Conservation (phyloP, 768 basidiomycete genomes). For the Russula foetens region DNA sequence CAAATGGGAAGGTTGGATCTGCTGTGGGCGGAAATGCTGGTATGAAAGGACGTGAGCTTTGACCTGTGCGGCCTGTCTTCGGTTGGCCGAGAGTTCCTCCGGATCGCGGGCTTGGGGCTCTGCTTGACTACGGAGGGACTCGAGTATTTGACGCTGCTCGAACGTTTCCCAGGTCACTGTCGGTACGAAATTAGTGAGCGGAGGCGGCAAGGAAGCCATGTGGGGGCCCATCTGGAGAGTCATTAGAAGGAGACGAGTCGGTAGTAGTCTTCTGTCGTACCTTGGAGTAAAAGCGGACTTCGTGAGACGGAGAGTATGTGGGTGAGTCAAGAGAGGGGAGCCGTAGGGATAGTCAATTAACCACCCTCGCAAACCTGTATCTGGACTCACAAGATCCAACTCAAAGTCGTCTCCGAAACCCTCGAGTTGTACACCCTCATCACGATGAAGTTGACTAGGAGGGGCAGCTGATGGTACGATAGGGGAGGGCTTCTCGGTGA, state of each 20-base stretch:
- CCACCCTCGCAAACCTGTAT: no score
- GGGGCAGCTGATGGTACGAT: neutral
- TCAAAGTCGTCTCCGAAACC: neutral
- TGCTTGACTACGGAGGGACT: neutral
- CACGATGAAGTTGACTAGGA: neutral
- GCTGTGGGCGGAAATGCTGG: neutral
- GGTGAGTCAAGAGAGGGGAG: neutral
- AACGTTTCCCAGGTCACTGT: neutral
- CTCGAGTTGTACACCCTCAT: neutral
- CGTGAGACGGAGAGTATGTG: neutral
- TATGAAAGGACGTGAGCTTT: slow-evolving; percentile 1
- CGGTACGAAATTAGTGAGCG: neutral
- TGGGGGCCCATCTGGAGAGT: neutral
- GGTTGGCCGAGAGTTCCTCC: neutral
- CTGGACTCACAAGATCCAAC: no score
- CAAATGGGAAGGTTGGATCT: neutral
- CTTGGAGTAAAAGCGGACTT: neutral
- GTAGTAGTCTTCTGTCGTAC: neutral
- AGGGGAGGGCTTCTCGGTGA: no score
- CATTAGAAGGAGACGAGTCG: neutral
- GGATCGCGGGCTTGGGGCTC: slow-evolving; percentile 4
- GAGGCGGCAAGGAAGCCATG: neutral
- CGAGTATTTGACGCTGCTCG: neutral
- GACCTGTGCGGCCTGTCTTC: neutral
- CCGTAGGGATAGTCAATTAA: no score